Evolutionary conservation across 2,329 filamentous ascomycete species (phyloP).

Genomic region (Pseudocercospora macadamiae): DNA sequence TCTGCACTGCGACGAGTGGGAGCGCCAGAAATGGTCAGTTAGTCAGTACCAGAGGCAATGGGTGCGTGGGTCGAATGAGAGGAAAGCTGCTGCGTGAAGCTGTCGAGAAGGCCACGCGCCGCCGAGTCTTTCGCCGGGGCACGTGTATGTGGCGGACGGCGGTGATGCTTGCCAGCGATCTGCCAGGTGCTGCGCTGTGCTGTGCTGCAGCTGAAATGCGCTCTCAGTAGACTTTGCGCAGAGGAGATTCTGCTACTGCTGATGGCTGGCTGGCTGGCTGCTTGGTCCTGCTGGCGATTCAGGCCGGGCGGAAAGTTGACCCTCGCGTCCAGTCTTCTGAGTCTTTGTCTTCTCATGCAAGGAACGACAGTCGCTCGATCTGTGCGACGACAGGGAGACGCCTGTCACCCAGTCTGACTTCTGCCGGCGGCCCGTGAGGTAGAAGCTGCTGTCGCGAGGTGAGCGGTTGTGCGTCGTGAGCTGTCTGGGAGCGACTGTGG

Average conservation of each 20-base stretch:
- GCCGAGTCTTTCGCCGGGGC: constrained; percentile 1
- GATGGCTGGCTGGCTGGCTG: too few species aligned
- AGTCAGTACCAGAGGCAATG: background rate
- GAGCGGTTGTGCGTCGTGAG: background rate
- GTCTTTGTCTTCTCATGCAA: constrained; percentile 13
- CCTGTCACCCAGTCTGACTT: background rate
- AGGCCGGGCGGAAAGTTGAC: background rate
- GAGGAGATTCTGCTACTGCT: too few species aligned
- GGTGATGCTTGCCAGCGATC: background rate
- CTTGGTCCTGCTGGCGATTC: background rate
- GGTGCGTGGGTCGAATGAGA: background rate
- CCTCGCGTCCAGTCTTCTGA: background rate
- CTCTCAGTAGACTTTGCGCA: too few species aligned
- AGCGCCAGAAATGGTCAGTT: constrained; percentile 13
- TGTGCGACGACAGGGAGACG: constrained; percentile 3
- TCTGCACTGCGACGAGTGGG: constrained; percentile 9
- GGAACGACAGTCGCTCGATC: constrained; percentile 10
- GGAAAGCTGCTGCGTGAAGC: background rate
- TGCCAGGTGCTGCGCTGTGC: background rate
- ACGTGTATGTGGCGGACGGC: constrained; percentile 12
- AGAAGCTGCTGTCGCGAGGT: background rate
- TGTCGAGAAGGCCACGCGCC: constrained; percentile 16
- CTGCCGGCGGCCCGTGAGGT: background rate
- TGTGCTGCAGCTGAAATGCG: too few species aligned
- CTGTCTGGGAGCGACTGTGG: background rate